Percentiles rank a stretch among this genome's conserved stretches.
Conservation (phyloP, 2,329 filamentous ascomycete genomes). For the Dactylella cylindrospora region DNA sequence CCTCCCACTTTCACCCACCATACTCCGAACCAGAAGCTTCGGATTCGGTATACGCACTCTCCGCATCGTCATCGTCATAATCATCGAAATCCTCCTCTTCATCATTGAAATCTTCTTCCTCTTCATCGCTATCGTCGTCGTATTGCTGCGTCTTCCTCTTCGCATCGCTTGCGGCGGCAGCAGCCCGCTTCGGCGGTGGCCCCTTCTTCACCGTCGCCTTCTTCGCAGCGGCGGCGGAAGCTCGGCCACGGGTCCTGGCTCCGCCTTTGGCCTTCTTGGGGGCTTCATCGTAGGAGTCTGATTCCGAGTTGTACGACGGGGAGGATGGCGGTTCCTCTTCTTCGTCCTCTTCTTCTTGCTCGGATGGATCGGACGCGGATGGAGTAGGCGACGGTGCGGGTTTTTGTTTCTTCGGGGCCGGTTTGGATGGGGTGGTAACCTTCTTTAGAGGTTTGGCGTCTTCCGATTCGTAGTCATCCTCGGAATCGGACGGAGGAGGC, state of each 20-base stretch:
- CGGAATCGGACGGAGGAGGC: conserved; percentile 46
- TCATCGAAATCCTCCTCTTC: conserved; percentile 34
- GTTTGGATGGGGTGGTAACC: conserved; percentile 19
- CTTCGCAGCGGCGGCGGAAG: conserved; percentile 18
- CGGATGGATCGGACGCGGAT: conserved; percentile 18
- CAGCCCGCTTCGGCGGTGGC: conserved; percentile 28
- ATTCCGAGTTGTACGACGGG: conserved; percentile 19
- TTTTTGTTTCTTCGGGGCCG: conserved; percentile 36
- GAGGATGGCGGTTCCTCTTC: conserved; percentile 9
- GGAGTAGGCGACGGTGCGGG: conserved; percentile 21
- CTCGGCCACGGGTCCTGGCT: conserved; percentile 19
- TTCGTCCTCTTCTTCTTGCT: conserved; percentile 6
- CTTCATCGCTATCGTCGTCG: conserved; percentile 15
- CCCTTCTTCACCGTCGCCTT: conserved; percentile 26
- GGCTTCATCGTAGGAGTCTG: conserved; percentile 29
- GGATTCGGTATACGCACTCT: conserved; percentile 40
- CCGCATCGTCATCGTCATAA: conserved; percentile 29
- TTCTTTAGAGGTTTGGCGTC: conserved; percentile 25
- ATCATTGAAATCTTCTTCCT: conserved; percentile 7
- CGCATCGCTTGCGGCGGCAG: conserved; percentile 12
- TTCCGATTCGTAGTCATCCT: conserved; percentile 46
- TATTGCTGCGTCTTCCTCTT: conserved; percentile 21
- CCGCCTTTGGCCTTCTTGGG: conserved; percentile 15
- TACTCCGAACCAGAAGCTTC: conserved; percentile 38
- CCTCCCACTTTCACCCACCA: conserved; percentile 8